phyloP scores from a whole-genome alignment of 352 stramenopile genomes.

The Aphanomyces invadans region DNA sequence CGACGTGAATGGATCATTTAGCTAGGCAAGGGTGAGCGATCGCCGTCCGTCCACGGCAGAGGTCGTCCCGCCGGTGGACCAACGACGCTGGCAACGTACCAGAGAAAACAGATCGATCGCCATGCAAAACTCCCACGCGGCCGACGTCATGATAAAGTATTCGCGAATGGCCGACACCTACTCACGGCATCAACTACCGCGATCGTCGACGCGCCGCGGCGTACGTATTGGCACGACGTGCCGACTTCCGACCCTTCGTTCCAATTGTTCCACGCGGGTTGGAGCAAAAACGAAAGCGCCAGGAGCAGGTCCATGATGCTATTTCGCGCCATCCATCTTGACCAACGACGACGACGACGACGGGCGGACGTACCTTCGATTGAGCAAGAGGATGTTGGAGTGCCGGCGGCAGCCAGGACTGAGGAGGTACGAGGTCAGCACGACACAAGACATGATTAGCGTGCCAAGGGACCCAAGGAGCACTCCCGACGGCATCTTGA shows the following conservation, averaged over 20 bases:
- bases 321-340: background rate
- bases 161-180: conserved; percentile 56
- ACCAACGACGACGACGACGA: background rate
- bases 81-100: no score
- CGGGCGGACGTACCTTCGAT: conserved; percentile 38
- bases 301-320: conserved; percentile 48
- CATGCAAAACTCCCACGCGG: conserved; percentile 59
- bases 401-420: conserved; percentile 55
- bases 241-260: conserved; percentile 34
- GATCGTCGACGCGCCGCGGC: background rate
- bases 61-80: no score
- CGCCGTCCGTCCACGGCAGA: no score
- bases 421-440: conserved; percentile 41
- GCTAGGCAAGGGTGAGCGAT: conserved; percentile 27
- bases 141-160: conserved; percentile 71
- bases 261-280: conserved; percentile 44
- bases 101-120: conserved; percentile 64
- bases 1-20: conserved; percentile 77
- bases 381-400: conserved; percentile 63
- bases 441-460: conserved; percentile 48
- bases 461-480: conserved; percentile 52
- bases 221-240: conserved; percentile 44
- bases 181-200: no score
- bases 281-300: conserved; percentile 59
- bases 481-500: conserved; percentile 51